Conservation (phyloP, 352 stramenopile genomes). For the Phytophthora chlamydospora region DNA sequence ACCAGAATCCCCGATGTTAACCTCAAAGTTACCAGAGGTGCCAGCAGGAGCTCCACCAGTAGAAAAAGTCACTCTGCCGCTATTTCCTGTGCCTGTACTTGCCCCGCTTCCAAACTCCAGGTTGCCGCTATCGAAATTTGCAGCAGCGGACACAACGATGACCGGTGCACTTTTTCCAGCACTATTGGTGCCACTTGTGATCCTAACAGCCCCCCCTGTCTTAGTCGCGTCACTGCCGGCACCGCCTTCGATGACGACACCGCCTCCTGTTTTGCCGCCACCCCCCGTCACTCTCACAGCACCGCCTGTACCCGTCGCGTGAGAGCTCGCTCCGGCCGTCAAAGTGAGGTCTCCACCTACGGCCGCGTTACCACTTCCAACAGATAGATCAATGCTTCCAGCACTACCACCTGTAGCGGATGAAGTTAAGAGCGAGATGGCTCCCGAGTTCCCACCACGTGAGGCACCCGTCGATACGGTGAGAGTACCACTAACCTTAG, state of each 20-base stretch:
- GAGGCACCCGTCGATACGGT: conserved; percentile 32
- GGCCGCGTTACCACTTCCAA: conserved; percentile 18
- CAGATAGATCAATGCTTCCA: conserved; percentile 31
- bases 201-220: conserved; percentile 25
- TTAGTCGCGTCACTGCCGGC: conserved; percentile 12
- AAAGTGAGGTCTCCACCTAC: conserved; percentile 24
- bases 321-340: conserved; percentile 33
- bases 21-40: conserved; percentile 44
- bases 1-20: conserved; percentile 44
- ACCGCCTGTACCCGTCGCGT: conserved; percentile 21
- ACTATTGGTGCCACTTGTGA: conserved; percentile 31
- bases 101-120: conserved; percentile 40
- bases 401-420: conserved; percentile 1
- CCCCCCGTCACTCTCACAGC: conserved; percentile 22
- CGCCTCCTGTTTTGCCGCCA: conserved; percentile 31
- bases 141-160: conserved; percentile 31
- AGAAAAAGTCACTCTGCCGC: conserved; percentile 41
- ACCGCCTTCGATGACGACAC: conserved; percentile 40
- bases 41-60: conserved; percentile 37
- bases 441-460: conserved; percentile 31
- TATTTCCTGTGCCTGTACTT: conserved; percentile 37
- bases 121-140: conserved; percentile 33
- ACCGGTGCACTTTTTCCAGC: conserved; percentile 39
- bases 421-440: conserved; percentile 33
- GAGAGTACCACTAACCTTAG: conserved; percentile 31